Evolutionary conservation across 2,329 filamentous ascomycete genomes (phyloP).

Genomic region (Microcyclosporella mali): DNA sequence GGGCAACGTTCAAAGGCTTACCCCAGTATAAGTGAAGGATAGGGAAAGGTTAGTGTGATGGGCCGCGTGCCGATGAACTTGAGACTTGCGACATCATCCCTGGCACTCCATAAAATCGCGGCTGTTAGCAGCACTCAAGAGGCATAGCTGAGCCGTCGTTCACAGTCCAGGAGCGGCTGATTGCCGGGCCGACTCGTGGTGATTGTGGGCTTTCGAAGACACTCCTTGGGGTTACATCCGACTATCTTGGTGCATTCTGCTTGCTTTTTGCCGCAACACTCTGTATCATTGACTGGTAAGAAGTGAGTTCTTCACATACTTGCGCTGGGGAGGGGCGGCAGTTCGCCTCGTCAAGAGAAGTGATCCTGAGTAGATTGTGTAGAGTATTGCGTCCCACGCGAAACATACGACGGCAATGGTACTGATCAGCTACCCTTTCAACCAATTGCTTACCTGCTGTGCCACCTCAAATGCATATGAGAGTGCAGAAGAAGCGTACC

Average conservation of each 20-base stretch:
- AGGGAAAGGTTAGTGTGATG: background rate
- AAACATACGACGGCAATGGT: too few relatives aligned
- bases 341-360: too few relatives aligned
- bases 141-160: background rate
- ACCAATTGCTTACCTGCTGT: too few relatives aligned
- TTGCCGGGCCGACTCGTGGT: background rate
- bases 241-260: background rate
- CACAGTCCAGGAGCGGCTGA: background rate
- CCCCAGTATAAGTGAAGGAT: background rate
- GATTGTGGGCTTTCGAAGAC: background rate
- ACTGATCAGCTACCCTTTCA: too few relatives aligned
- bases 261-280: background rate
- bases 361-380: too few relatives aligned
- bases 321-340: too few relatives aligned
- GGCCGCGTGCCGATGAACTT: background rate
- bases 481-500: too few relatives aligned
- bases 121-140: background rate
- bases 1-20: background rate
- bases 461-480: too few relatives aligned
- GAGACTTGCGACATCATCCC: conserved; percentile 2
- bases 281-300: too few relatives aligned
- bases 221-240: background rate
- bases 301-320: too few relatives aligned
- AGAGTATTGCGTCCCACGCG: too few relatives aligned
- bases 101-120: background rate